Conservation (phyloP, 352 stramenopile genomes). For the Phytophthora sp. region DNA sequence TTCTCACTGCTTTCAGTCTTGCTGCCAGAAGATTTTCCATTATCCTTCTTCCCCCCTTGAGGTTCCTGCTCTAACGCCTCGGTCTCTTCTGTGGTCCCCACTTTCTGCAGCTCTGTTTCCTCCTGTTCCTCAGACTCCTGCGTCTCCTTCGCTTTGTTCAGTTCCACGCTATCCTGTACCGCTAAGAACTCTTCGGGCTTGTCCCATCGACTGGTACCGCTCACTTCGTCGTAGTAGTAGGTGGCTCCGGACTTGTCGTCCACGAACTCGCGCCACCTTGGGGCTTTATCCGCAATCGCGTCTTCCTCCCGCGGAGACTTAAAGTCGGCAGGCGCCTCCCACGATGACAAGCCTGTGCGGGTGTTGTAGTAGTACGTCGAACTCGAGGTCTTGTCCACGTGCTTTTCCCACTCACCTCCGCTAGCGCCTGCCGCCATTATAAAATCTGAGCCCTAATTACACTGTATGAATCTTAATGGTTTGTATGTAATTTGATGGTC, state of each 20-base stretch:
- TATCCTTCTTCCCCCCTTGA: conserved; percentile 19
- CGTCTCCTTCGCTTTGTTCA: conserved; percentile 7
- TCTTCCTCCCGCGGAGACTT: conserved; percentile 12
- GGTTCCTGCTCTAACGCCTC: conserved; percentile 27
- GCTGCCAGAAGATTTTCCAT: not conserved
- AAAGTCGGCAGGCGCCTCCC: conserved; percentile 61
- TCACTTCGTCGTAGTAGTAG: conserved; percentile 84
- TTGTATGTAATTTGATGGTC: not conserved
- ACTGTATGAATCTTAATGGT: not conserved
- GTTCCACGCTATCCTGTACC: conserved; percentile 19
- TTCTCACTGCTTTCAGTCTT: not conserved
- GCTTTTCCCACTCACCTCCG: conserved; percentile 75
- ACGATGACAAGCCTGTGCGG: conserved; percentile 72
- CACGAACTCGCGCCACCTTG: conserved; percentile 66
- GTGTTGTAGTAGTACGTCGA: conserved; percentile 82
- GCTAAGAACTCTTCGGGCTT: conserved; percentile 56
- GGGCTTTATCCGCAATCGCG: conserved; percentile 18
- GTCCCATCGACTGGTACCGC: conserved; percentile 76
- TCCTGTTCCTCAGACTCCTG: conserved; percentile 15
- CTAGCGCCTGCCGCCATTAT: conserved; percentile 26
- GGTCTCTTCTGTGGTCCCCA: not conserved
- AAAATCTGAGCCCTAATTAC: not conserved
- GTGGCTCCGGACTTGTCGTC: conserved; percentile 62
- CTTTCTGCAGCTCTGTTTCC: not conserved
- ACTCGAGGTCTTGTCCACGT: conserved; percentile 70